These are phyloP conservation scores for Jamesozyma lodderae DNA, from an alignment of 805 yeast species.

Conservation along the genomic window DNA sequence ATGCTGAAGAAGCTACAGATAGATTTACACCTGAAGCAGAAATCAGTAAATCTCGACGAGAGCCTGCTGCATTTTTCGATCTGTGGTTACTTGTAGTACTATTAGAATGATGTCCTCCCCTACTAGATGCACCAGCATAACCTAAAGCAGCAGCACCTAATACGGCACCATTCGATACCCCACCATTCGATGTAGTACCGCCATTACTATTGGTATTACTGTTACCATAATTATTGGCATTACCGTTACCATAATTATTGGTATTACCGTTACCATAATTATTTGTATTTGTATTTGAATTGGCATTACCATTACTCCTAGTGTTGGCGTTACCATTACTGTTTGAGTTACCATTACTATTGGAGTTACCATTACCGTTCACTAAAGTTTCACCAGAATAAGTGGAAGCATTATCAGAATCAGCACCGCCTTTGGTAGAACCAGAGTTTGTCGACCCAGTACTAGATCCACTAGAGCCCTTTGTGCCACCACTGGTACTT, in stretches of 20 bases:
- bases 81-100: neutral
- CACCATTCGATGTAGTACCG: neutral
- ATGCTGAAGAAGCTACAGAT: neutral
- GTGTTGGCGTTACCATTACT: neutral
- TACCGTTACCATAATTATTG: neutral
- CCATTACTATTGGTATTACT: neutral
- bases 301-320: too few relatives aligned
- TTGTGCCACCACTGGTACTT: too few relatives aligned
- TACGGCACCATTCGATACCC: constrained; percentile 1
- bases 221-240: neutral
- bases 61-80: constrained; percentile 1
- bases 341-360: neutral
- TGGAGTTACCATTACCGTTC: neutral
- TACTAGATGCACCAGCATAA: constrained; percentile 5
- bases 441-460: constrained; percentile 1
- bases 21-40: neutral
- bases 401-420: constrained; percentile 1
- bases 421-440: constrained; percentile 1
- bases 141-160: constrained; percentile 7
- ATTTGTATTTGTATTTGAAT: too few relatives aligned
- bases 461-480: neutral
- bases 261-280: neutral
- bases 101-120: neutral
- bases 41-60: neutral
- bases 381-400: constrained; percentile 2